These are phyloP conservation scores for Colletotrichum orbiculare DNA, from an alignment of 2,329 filamentous ascomycete genomes.

Conservation along the genomic window DNA sequence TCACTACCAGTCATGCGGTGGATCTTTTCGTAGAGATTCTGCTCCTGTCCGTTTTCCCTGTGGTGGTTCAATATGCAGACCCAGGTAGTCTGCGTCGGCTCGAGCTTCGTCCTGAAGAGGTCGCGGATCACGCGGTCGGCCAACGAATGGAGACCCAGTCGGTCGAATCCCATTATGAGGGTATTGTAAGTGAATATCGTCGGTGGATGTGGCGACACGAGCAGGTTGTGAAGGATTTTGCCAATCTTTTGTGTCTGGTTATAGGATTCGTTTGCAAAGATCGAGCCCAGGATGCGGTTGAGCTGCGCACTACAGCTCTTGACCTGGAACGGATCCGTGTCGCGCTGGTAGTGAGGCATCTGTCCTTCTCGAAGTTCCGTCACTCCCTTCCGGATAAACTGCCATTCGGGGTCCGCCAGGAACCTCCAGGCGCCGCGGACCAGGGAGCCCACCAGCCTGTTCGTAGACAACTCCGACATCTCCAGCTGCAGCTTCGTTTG, in stretches of 20 bases:
- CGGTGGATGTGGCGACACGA: conserved; percentile 70
- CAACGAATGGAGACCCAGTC: conserved; percentile 59
- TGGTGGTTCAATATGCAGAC: conserved; percentile 64
- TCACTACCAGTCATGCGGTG: conserved; percentile 59
- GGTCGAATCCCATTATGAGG: conserved; percentile 74
- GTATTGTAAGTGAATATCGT: conserved; percentile 77
- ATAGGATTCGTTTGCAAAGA: conserved; percentile 17
- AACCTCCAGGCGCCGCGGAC: conserved; percentile 43
- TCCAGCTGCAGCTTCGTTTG: conserved; percentile 1
- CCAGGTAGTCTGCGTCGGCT: conserved; percentile 61
- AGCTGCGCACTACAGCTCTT: conserved; percentile 10
- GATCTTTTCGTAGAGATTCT: conserved; percentile 57
- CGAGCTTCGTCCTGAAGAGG: conserved; percentile 57
- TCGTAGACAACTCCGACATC: neutral
- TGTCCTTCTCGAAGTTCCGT: conserved; percentile 7
- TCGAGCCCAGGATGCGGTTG: conserved; percentile 17
- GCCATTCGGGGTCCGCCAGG: conserved; percentile 37
- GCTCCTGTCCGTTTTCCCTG: conserved; percentile 52
- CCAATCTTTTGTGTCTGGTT: conserved; percentile 41
- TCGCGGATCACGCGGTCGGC: conserved; percentile 64
- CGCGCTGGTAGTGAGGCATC: conserved; percentile 16
- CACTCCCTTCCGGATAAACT: conserved; percentile 30
- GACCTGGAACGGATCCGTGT: neutral
- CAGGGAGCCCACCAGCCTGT: neutral
- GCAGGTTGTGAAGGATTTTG: conserved; percentile 74